These are phyloP conservation scores for Cercospora sp. DNA, from an alignment of 2,329 filamentous ascomycete genomes.

Conservation along the genomic window DNA sequence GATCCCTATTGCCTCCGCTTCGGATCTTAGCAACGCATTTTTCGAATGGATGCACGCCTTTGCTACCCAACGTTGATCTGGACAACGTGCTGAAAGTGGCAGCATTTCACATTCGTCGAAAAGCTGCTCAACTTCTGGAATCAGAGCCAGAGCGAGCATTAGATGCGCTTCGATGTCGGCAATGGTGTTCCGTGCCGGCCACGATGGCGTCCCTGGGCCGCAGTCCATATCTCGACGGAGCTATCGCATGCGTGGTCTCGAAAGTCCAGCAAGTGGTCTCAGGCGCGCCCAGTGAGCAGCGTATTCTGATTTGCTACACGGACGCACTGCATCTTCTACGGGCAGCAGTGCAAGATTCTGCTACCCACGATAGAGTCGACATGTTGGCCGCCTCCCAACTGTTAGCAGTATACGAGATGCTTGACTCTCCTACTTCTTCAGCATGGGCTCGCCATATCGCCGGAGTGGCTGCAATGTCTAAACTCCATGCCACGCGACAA, in stretches of 20 bases:
- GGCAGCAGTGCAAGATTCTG: constrained; percentile 15
- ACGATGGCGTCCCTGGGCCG: constrained; percentile 9
- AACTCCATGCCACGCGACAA: constrained; percentile 6
- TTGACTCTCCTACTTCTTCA: constrained; percentile 13
- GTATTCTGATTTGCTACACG: constrained; percentile 15
- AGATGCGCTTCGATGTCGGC: constrained; percentile 19
- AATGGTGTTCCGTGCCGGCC: constrained; percentile 18
- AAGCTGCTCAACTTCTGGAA: constrained; percentile 17
- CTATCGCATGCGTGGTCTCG: constrained; percentile 20
- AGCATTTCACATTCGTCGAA: constrained; percentile 20
- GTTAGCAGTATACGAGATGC: constrained; percentile 21
- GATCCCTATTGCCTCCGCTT: not conserved
- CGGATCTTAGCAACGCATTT: constrained; percentile 11
- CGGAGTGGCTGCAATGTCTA: constrained; percentile 20
- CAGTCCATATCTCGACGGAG: constrained; percentile 19
- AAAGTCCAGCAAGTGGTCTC: constrained; percentile 21
- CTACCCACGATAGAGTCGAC: constrained; percentile 13
- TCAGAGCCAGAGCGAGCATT: constrained; percentile 12
- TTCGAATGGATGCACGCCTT: constrained; percentile 1
- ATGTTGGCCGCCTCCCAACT: constrained; percentile 21
- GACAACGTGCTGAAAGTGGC: constrained; percentile 20
- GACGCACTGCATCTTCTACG: constrained; percentile 18
- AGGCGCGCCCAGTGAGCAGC: constrained; percentile 10
- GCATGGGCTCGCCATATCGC: constrained; percentile 19
- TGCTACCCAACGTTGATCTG: constrained; percentile 16